Conservation (phyloP, 352 stramenopile species). For the Globisporangium paddicum region DNA sequence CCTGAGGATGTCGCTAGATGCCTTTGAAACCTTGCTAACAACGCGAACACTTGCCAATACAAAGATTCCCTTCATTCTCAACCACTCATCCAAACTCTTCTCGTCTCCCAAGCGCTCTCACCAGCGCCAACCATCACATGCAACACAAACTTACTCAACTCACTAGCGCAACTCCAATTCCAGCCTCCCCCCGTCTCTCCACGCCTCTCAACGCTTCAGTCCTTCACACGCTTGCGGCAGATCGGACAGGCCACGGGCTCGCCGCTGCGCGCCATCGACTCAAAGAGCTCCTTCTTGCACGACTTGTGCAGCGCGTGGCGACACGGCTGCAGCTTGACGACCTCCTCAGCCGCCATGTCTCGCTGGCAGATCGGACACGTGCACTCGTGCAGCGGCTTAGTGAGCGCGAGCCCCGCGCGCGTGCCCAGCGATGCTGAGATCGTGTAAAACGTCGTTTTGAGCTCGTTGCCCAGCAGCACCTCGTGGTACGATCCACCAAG, state of each 20-base stretch:
- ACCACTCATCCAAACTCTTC: too few relatives aligned
- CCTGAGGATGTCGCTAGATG: too few relatives aligned
- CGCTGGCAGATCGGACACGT: constrained; percentile 47
- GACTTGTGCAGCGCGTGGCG: constrained; percentile 41
- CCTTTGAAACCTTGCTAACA: too few relatives aligned
- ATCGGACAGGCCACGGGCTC: constrained; percentile 6
- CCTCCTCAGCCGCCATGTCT: constrained; percentile 47
- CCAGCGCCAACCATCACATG: too few relatives aligned
- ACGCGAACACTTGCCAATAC: too few relatives aligned
- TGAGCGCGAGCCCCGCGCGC: constrained; percentile 46
- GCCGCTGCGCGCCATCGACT: constrained; percentile 12
- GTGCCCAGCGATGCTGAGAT: constrained; percentile 73
- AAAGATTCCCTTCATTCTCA: too few relatives aligned
- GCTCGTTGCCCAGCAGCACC: constrained; percentile 53
- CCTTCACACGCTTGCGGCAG: constrained; percentile 6
- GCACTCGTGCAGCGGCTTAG: constrained; percentile 57
- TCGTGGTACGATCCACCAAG: constrained; percentile 63
- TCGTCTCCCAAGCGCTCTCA: too few relatives aligned
- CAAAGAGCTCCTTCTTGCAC: constrained; percentile 27
- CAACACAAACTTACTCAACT: too few relatives aligned
- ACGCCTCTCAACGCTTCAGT: not conserved
- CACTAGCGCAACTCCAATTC: too few relatives aligned
- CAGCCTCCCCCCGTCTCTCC: too few relatives aligned
- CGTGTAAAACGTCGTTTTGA: constrained; percentile 69
- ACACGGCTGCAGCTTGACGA: constrained; percentile 34